phyloP scores from a whole-genome alignment of 2,329 filamentous ascomycete genomes.

The Colletotrichum caudatum region DNA sequence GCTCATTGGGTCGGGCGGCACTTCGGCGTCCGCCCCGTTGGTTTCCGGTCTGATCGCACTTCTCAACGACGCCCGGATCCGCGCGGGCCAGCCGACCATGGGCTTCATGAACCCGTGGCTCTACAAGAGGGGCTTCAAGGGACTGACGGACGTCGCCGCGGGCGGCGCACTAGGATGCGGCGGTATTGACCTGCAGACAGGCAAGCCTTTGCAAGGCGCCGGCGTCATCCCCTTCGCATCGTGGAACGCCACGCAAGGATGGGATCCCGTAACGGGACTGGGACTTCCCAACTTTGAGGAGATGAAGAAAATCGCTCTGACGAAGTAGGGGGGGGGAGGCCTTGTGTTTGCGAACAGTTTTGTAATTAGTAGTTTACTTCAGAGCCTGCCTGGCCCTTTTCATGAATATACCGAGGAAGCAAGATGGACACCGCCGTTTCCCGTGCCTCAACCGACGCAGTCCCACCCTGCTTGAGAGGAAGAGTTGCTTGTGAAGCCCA shows the following conservation, averaged over 20 bases:
- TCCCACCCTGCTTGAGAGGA: background rate
- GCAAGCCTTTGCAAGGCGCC: slow-evolving; percentile 43
- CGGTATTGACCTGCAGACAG: slow-evolving; percentile 45
- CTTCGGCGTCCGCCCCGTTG: slow-evolving; percentile 70
- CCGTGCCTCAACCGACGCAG: background rate
- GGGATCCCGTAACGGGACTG: slow-evolving; percentile 56
- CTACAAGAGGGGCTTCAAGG: slow-evolving; percentile 54
- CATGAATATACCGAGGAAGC: slow-evolving; percentile 5
- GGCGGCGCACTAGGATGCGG: slow-evolving; percentile 45
- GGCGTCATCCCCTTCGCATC: slow-evolving; percentile 46
- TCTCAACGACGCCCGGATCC: slow-evolving; percentile 72
- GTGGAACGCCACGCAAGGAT: slow-evolving; percentile 53
- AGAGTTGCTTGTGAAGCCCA: background rate
- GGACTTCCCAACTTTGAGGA: slow-evolving; percentile 59
- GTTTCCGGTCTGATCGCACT: slow-evolving; percentile 73
- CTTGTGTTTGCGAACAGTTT: background rate
- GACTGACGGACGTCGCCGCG: slow-evolving; percentile 52
- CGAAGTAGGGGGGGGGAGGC: slow-evolving; percentile 35
- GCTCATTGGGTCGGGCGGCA: slow-evolving; percentile 45
- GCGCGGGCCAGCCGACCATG: slow-evolving; percentile 63
- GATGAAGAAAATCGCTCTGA: slow-evolving; percentile 39
- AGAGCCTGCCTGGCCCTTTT: slow-evolving; percentile 17
- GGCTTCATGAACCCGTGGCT: slow-evolving; percentile 74
- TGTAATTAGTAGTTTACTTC: slow-evolving; percentile 12
- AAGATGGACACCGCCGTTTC: background rate